Conservation (phyloP, 2,329 filamentous ascomycete genomes). For the Dactylonectria macrodidyma region DNA sequence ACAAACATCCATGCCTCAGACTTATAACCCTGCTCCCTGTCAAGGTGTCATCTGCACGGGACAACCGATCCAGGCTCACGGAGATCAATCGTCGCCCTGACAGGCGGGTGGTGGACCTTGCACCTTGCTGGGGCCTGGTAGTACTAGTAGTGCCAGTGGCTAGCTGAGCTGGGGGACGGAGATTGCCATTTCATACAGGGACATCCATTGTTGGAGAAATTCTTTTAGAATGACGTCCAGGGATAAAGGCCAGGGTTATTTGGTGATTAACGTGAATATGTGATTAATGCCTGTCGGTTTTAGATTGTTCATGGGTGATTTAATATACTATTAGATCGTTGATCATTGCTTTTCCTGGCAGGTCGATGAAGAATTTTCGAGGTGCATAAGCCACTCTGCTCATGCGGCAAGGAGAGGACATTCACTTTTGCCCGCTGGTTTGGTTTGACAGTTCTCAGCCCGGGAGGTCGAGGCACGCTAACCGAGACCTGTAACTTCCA, state of each 20-base stretch:
- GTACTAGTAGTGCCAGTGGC: neutral
- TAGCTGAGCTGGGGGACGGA: neutral
- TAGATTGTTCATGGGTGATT: neutral
- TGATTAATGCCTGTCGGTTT: neutral
- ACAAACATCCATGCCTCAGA: neutral
- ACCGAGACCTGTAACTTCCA: neutral
- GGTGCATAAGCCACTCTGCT: too few relatives aligned
- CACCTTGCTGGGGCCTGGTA: neutral
- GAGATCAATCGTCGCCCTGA: neutral
- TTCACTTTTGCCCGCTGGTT: too few relatives aligned
- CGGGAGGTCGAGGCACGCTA: neutral
- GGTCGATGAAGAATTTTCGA: neutral
- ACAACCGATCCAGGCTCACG: constrained; percentile 13
- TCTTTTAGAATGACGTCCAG: neutral
- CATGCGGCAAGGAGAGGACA: too few relatives aligned
- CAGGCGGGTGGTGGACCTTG: neutral
- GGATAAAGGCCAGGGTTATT: neutral
- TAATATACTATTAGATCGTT: neutral
- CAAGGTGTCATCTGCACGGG: constrained; percentile 14
- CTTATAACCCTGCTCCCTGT: constrained; percentile 4
- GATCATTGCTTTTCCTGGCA: neutral
- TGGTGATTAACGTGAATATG: neutral
- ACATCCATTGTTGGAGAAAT: neutral
- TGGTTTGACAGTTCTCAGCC: too few relatives aligned
- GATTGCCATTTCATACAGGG: neutral